These are phyloP conservation scores for Ogataea ganodermae DNA, from an alignment of 805 yeast genomes.

Conservation along the genomic window DNA sequence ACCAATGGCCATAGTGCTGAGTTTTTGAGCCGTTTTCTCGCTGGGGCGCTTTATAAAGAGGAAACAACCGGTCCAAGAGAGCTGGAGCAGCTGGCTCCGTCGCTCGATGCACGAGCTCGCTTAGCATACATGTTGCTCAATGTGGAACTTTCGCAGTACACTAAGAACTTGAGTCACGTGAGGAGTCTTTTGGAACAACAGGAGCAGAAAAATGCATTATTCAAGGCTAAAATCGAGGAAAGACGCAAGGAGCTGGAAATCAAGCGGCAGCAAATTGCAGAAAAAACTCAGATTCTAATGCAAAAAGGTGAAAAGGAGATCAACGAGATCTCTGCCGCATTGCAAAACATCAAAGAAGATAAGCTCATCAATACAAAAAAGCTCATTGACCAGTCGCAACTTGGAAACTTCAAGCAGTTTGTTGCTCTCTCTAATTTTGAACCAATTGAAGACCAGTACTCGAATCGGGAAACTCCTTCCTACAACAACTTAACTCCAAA, in stretches of 20 bases:
- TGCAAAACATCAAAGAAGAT: constrained; percentile 14
- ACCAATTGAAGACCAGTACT: neutral
- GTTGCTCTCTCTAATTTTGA: constrained; percentile 15
- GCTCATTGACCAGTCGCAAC: constrained; percentile 16
- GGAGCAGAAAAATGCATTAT: constrained; percentile 9
- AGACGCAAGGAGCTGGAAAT: neutral
- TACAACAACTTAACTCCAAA: neutral
- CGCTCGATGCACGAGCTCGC: constrained; percentile 29
- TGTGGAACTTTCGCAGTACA: constrained; percentile 28
- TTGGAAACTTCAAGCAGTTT: constrained; percentile 21
- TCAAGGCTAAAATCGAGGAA: constrained; percentile 10
- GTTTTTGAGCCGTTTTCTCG: constrained; percentile 21
- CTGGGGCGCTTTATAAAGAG: constrained; percentile 1
- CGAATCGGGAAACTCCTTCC: neutral
- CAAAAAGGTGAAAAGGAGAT: constrained; percentile 6
- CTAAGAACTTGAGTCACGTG: constrained; percentile 17
- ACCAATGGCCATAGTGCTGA: constrained; percentile 26
- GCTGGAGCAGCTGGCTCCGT: constrained; percentile 20
- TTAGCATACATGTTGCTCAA: constrained; percentile 35
- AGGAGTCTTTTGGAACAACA: constrained; percentile 11
- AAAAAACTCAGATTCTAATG: constrained; percentile 2
- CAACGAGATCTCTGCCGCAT: constrained; percentile 6
- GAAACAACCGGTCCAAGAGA: constrained; percentile 1
- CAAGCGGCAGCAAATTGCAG: neutral
- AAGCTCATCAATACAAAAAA: constrained; percentile 16